Evolutionary conservation across 768 basidiomycete species (phyloP), one percentile per base, ranked within the genome.

Genomic region (Leccinum variicolor): DNA sequence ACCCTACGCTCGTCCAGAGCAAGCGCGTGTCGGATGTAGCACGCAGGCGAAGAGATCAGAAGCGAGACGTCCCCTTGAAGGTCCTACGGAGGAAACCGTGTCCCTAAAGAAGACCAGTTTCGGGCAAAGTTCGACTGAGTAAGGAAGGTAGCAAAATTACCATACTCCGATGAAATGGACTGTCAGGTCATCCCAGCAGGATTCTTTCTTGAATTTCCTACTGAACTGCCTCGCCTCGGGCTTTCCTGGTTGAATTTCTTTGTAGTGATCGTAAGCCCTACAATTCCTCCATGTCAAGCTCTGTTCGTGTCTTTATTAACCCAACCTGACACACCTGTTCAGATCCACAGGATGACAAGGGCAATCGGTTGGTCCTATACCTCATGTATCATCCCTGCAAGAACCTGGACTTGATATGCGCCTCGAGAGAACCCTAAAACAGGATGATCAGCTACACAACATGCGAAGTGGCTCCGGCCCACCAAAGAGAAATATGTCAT

Each of bases 71-170:
- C 75, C 4, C 78, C 56, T 77, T 53, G 83, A 71, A 34, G 81
- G 34, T 8, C 83, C 83, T 21, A 85, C 83, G 1, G 84, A 85
- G 31, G 79, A 77, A 7, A 87, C 84, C 2, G 84, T 86, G 59
- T 87, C 84, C 82, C 84, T 50, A 9, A 50, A 33, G 9, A 5
- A 57, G 6, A 19, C 11, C 26, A 62, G 14, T 62, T 26, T 21
- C 11, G 13, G 8, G 13, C 31, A 25, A 23, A 14, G 26, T 25
- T 23, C 3, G 48, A 39, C 26, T 33, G 34, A 7, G 10, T 29
- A 21, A 51, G 63, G 8, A 31, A 41, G 19, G 3, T 36, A 17
- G 36, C 36, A 36, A 36, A 36, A 5, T 10, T 59, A 79, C 80
- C 78, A 81, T 8, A 78, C 75, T 2, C 81, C 81, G 21, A 82